Base-by-base conservation (phyloP, 257 asterid species). In the Fraxinus anomala region DNA sequence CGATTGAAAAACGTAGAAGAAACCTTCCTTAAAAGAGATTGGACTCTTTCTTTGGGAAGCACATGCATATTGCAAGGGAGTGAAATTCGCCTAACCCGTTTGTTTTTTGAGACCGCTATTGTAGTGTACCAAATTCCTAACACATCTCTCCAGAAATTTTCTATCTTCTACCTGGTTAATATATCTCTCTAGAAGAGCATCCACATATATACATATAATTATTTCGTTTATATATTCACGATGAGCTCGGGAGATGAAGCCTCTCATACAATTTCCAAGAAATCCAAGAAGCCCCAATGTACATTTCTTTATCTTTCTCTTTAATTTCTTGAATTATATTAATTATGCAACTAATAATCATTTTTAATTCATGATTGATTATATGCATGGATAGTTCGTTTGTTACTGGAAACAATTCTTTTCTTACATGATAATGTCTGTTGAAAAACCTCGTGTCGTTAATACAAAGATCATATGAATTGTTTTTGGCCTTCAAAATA, bases 241-340 rank as follows among this genome's bases (percentile, higher is more conserved):
- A 61, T 61, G 68, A 61, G 68, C 68, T 61, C 68, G 3, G 68
- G 33, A 7, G 68, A 61, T 3, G 68, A 61, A 23, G 1, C 14
- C 31, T 61, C 33, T 61, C 68, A 61, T 10, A 3, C 19, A 24
- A 24, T 61, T 61, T 61, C 68, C 3, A 61, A 61, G 68, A 61
- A 61, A 61, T 61, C 68, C 17, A 61, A 61, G 68, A 61, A 61
- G 16, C 68, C 68, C 14, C 68, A 61, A 0, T 61, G 68, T 61
- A 24, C 68, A 9, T 61, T 23, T n/a, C 30, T 6, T 56, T 56
- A 51, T 51, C 63, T 51, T 51, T 51, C 63, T 19, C 21, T 1
- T 51, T 19, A 1, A 51, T 51, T 51, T 17, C 63, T 51, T 51
- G 23, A 51, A 17, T 51, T 6, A 17, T 51, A 0, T 16, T 51